Percentiles rank a stretch among this genome's conserved stretches.
phyloP scores from a whole-genome alignment of 352 stramenopile genomes.

The Phytophthora idaei region DNA sequence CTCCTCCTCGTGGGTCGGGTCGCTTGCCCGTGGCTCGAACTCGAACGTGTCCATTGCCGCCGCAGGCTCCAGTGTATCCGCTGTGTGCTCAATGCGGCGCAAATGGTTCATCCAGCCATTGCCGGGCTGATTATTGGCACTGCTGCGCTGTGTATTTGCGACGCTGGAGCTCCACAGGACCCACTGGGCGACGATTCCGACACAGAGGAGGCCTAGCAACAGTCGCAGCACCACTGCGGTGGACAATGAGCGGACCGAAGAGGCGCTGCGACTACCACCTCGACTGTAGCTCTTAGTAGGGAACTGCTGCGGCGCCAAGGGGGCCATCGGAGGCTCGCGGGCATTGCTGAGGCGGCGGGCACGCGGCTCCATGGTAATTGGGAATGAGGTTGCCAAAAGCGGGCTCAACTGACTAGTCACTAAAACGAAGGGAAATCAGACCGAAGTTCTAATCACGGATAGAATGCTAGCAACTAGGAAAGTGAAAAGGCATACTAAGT shows the following conservation, averaged over 20 bases:
- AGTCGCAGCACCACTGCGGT: constrained; percentile 48
- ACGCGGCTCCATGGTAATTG: constrained; percentile 52
- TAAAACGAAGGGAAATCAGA: background rate
- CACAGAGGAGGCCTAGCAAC: constrained; percentile 42
- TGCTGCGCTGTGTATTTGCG: constrained; percentile 11
- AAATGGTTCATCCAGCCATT: constrained; percentile 54
- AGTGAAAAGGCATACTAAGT: too few relatives aligned
- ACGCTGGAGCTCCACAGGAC: constrained; percentile 46
- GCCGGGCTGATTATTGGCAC: background rate
- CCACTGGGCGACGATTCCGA: constrained; percentile 53
- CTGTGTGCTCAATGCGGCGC: constrained; percentile 33
- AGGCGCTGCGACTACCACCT: constrained; percentile 1
- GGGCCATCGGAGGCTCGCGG: constrained; percentile 29
- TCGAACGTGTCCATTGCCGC: constrained; percentile 12
- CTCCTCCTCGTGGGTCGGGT: constrained; percentile 41
- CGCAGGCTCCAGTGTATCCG: constrained; percentile 14
- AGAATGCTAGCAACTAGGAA: too few relatives aligned
- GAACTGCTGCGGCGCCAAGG: constrained; percentile 9
- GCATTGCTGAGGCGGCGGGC: constrained; percentile 37
- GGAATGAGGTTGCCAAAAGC: constrained; percentile 5
- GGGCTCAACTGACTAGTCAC: background rate
- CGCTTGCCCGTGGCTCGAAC: constrained; percentile 31
- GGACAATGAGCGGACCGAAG: constrained; percentile 22
- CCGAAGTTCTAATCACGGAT: too few relatives aligned
- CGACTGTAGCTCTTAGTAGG: constrained; percentile 22